These are phyloP conservation scores for Aspergillus hortae DNA, from an alignment of 2,329 filamentous ascomycete genomes.

Conservation along the genomic window DNA sequence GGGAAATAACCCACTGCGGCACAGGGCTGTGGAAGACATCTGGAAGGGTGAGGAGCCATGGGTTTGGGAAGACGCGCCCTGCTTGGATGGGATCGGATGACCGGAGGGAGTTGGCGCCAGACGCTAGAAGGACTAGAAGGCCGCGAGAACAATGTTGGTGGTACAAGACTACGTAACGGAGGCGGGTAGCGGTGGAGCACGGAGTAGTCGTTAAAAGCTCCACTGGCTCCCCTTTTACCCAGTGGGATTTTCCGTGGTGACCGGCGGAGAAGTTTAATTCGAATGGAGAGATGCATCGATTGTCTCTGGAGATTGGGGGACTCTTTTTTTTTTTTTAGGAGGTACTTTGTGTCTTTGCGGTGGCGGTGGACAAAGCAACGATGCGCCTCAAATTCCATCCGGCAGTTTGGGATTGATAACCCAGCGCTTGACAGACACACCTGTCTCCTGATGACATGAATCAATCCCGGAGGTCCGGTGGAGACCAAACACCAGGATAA, in stretches of 20 bases:
- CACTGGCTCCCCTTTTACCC: constrained; percentile 16
- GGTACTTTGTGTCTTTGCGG: background rate
- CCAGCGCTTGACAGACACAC: background rate
- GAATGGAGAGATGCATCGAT: background rate
- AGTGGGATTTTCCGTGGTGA: constrained; percentile 12
- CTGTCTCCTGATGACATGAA: constrained; percentile 7
- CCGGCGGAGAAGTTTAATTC: constrained; percentile 1
- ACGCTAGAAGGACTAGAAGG: constrained; percentile 20
- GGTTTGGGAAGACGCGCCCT: background rate
- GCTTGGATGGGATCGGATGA: too few species aligned
- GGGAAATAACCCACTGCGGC: background rate
- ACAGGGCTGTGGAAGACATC: background rate
- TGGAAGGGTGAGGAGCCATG: background rate
- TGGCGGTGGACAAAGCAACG: background rate
- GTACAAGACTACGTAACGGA: constrained; percentile 15
- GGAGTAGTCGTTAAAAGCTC: constrained; percentile 13
- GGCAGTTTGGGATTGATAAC: background rate
- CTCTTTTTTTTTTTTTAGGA: background rate
- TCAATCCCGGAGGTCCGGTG: constrained; percentile 15
- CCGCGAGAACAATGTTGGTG: constrained; percentile 18
- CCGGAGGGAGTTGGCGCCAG: too few species aligned
- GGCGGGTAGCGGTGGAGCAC: constrained; percentile 15
- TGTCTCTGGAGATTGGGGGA: background rate
- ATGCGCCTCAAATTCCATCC: too few species aligned
- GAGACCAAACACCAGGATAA: constrained; percentile 6